Evolutionary conservation across 352 stramenopile genomes (phyloP), one percentile per base, ranked within the genome.

Genomic region (Thraustotheca clavata): DNA sequence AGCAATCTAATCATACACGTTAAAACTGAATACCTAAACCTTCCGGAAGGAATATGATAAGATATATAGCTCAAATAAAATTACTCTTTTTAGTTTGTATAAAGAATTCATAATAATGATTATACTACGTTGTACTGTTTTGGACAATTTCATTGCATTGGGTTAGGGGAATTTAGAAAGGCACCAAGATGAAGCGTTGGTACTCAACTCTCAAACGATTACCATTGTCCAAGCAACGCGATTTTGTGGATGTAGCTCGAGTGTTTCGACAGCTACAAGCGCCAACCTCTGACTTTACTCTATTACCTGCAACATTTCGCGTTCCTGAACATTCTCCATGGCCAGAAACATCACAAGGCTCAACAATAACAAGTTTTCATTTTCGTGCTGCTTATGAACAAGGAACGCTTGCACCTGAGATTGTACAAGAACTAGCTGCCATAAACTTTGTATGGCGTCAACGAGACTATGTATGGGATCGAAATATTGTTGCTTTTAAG

Each of bases 401-500:
- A 0, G 14, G 32, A 14, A 60, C 26, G 12, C 50, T 60, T 18
- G 29, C 27, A 6, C 6, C 27, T 4, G 50, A 49, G 20, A 49
- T 60, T 12, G 50, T 60, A 14, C 6, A 18, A 11, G 20, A 96
- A 40, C 75, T 98, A 2, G 81, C 97, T 34, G 70, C 73, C 11
- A 67, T 98, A 27, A 88, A 88, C 22, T 98, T 98, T 69, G 77
- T 96, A 32, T 98, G 94, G 94, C 91, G 89, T 55, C 78, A 82
- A 1, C 75, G 87, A 40, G 76, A 76, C 49, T 81, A 70, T 1
- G 69, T 87, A 31, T 76, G 76, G 0, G 61, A 72, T 2, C 74
- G 86, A 5, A 74, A 90, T 34, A 63, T 89, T 9, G 77, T 77
- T 11, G 79, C 79, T 22, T 68, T 92, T 46, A 66, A 62, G 1